Evolutionary conservation across 148 eudicot species (phyloP).

Genomic region (Silene latifolia): DNA sequence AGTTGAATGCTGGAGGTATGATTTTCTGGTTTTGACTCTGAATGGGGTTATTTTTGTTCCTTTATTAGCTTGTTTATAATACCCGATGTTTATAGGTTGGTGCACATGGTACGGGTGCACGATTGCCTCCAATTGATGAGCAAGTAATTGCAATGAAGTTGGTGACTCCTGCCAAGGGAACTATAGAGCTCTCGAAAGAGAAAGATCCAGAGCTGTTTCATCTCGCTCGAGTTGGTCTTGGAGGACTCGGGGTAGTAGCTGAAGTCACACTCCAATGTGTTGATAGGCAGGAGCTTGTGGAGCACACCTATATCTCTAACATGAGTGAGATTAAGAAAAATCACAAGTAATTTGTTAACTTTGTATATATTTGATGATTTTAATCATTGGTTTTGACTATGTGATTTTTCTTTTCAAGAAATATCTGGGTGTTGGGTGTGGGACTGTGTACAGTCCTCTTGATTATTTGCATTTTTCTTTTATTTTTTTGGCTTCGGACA

Average conservation of each 20-base stretch:
- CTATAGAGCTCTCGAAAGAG: constrained; percentile 83
- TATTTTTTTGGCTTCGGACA: no score
- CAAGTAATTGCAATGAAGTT: constrained; percentile 91
- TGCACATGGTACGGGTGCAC: constrained; percentile 98
- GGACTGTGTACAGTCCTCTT: no score
- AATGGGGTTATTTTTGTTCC: neutral
- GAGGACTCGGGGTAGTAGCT: constrained; percentile 91
- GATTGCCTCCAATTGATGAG: constrained; percentile 95
- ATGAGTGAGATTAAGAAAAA: constrained; percentile 84
- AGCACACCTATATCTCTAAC: constrained; percentile 81
- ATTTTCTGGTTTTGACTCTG: neutral
- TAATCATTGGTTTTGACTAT: neutral
- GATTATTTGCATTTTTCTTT: no score
- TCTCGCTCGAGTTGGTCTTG: constrained; percentile 97
- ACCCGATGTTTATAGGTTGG: constrained; percentile 61
- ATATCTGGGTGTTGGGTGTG: neutral
- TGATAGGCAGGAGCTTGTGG: constrained; percentile 93
- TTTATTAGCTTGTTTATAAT: no score
- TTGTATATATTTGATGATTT: neutral
- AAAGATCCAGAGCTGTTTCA: constrained; percentile 89
- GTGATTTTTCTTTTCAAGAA: neutral
- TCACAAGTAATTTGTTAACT: constrained; percentile 67
- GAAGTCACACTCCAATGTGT: constrained; percentile 99
- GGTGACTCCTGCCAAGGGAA: constrained; percentile 92
- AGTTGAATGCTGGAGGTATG: neutral